Evolutionary conservation across 371 early-diverging fungal species (phyloP).

Genomic region (Fennellomyces sp.): DNA sequence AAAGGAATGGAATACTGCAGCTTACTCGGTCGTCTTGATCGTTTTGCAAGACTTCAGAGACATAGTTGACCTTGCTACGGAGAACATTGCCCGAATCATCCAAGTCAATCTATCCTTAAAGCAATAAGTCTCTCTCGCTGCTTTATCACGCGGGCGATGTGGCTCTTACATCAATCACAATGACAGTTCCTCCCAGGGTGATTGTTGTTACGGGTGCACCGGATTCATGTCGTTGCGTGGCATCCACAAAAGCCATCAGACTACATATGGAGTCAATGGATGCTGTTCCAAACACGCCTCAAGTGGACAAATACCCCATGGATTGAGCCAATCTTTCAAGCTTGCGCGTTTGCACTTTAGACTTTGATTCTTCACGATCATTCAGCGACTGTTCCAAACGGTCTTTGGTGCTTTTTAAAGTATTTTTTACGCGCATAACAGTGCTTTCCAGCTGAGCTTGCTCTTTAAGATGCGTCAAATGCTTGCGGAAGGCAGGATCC

Average conservation of each 20-base stretch:
- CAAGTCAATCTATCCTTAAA: slow-evolving; percentile 55
- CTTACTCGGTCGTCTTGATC: slow-evolving; percentile 56
- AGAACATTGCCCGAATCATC: slow-evolving; percentile 51
- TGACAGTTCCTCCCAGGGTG: slow-evolving; percentile 59
- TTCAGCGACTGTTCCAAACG: slow-evolving; percentile 43
- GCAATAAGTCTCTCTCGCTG: too few species aligned
- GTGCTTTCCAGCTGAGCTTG: slow-evolving; percentile 58
- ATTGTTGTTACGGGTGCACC: slow-evolving; percentile 50
- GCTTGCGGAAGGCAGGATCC: slow-evolving; percentile 57
- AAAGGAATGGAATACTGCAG: neutral
- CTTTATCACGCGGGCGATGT: too few species aligned
- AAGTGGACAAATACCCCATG: slow-evolving; percentile 31
- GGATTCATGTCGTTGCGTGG: slow-evolving; percentile 43
- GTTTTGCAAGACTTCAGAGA: slow-evolving; percentile 49
- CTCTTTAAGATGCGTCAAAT: slow-evolving; percentile 61
- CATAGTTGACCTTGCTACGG: slow-evolving; percentile 57
- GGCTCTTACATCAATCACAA: slow-evolving; percentile 60
- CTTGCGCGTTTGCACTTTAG: slow-evolving; percentile 37
- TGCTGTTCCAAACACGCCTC: neutral
- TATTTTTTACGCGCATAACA: slow-evolving; percentile 48
- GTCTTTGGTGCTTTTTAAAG: slow-evolving; percentile 43
- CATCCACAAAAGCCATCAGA: slow-evolving; percentile 56
- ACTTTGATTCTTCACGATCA: slow-evolving; percentile 47
- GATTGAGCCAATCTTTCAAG: slow-evolving; percentile 44
- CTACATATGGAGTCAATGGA: slow-evolving; percentile 22